These are phyloP conservation scores for Echinochloa phyllopogon DNA, from an alignment of 176 grass and related monocot genomes.

Conservation along the genomic window DNA sequence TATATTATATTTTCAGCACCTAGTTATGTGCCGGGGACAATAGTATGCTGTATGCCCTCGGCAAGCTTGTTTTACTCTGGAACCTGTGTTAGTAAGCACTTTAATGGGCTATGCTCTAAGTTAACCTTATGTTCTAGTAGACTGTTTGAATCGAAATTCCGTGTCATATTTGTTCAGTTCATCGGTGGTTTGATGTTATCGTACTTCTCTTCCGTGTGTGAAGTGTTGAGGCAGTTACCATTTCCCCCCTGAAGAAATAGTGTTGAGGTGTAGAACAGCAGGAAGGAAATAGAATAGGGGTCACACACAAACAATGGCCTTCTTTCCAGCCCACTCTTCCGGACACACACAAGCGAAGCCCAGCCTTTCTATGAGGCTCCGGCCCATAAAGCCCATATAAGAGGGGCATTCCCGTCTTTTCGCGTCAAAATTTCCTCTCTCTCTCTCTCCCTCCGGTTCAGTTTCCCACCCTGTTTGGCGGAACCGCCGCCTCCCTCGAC, in stretches of 20 bases:
- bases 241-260: too few species aligned
- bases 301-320: too few species aligned
- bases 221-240: neutral
- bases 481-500: neutral
- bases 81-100: neutral
- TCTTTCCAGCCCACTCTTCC: too few species aligned
- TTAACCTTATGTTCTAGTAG: neutral
- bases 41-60: neutral
- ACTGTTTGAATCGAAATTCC: neutral
- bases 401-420: neutral
- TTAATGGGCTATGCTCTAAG: neutral
- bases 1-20: neutral
- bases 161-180: neutral
- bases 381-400: neutral
- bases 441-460: neutral
- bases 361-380: too few species aligned
- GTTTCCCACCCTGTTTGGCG: constrained; percentile 12
- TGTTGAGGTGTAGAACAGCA: neutral
- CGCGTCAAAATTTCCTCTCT: neutral
- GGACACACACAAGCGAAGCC: too few species aligned
- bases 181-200: neutral
- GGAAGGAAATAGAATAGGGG: too few species aligned
- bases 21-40: neutral
- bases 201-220: neutral
- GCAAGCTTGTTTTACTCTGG: neutral